Conservation (phyloP, 306 rosid species). For the Vigna trinervia region DNA sequence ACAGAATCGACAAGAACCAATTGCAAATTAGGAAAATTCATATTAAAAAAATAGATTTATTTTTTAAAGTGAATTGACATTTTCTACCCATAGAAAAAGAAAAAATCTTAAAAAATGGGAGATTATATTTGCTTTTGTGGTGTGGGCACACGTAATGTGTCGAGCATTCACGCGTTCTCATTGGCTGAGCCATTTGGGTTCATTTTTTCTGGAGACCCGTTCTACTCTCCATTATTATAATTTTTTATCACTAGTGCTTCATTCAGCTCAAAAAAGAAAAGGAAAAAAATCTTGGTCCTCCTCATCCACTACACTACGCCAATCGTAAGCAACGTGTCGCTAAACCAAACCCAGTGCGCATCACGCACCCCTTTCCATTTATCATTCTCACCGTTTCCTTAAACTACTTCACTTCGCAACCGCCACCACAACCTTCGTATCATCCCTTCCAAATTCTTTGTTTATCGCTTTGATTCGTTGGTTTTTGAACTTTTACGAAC, state of each 20-base stretch:
- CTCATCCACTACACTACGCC: neutral
- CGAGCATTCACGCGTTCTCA: neutral
- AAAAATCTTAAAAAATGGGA: neutral
- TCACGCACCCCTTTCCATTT: neutral
- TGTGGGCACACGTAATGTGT: neutral
- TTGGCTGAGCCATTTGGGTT: neutral
- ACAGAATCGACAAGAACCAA: too few species aligned
- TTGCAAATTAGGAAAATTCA: too few species aligned
- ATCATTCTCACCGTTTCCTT: neutral
- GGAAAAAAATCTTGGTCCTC: slow-evolving; percentile 12
- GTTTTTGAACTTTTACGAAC: neutral
- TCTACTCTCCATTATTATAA: neutral
- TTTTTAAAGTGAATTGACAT: too few species aligned
- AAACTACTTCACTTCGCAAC: neutral
- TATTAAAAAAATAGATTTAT: too few species aligned
- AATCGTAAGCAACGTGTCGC: neutral
- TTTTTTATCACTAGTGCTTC: neutral
- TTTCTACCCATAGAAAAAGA: too few species aligned
- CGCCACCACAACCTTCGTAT: too few species aligned
- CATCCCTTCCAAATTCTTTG: too few species aligned
- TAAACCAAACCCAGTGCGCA: neutral
- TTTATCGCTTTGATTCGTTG: neutral
- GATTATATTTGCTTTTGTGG: neutral
- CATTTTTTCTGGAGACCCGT: neutral
- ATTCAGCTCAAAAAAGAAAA: neutral